Conservation (phyloP, 176 grass and related monocot species). For the Saccharum officinarum region DNA sequence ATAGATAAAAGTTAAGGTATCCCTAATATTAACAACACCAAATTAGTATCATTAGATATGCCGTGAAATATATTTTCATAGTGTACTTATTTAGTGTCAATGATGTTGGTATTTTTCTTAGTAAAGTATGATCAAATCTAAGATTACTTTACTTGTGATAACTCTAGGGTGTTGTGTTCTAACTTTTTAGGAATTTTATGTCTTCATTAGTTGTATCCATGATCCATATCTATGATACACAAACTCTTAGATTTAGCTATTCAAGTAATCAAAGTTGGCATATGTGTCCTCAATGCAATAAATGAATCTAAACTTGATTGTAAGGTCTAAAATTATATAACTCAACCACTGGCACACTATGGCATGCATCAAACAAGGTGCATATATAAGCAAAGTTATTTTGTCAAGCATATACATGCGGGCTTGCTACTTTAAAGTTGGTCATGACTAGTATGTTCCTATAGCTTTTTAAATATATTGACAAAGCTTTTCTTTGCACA, state of each 20-base stretch:
- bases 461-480: neutral
- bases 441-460: neutral
- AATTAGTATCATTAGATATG: neutral
- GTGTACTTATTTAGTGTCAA: neutral
- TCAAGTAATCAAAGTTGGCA: neutral
- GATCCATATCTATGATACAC: neutral
- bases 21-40: neutral
- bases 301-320: neutral
- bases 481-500: neutral
- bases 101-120: neutral
- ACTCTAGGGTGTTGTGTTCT: neutral
- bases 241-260: neutral
- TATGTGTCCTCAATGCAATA: neutral
- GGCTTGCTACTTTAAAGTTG: neutral
- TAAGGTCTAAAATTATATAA: neutral
- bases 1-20: neutral
- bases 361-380: neutral
- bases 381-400: neutral
- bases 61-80: neutral
- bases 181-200: neutral
- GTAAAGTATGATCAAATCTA: too few relatives aligned
- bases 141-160: too few relatives aligned
- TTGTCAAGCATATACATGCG: neutral
- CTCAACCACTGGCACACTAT: neutral
- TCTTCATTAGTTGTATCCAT: neutral